Evolutionary conservation across 1,284 basidiomycete genomes (phyloP).

Genomic region (Phenoliferia sp.): DNA sequence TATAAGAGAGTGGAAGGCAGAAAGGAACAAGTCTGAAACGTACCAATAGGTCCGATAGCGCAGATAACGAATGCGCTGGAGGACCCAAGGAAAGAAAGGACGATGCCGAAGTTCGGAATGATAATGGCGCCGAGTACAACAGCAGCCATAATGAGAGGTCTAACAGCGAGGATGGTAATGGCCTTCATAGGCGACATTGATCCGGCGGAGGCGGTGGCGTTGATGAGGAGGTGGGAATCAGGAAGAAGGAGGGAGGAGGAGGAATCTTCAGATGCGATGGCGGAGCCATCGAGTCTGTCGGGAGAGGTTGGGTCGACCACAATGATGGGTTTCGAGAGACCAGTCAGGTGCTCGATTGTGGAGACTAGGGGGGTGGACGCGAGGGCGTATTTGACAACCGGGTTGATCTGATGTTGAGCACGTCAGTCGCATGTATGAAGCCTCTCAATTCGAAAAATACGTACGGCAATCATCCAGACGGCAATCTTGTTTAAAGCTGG

Average conservation of each 20-base stretch:
- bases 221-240: neutral
- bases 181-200: neutral
- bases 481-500: constrained; percentile 65
- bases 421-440: neutral
- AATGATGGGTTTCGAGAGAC: constrained; percentile 49
- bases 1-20: neutral
- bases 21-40: neutral
- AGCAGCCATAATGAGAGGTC: constrained; percentile 56
- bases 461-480: constrained; percentile 85
- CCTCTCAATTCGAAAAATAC: constrained; percentile 52
- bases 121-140: constrained; percentile 67
- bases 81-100: constrained; percentile 81
- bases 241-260: neutral
- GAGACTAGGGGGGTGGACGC: constrained; percentile 79
- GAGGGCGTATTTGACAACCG: constrained; percentile 74
- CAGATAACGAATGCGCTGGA: constrained; percentile 71
- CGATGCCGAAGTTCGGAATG: constrained; percentile 76
- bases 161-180: constrained; percentile 45
- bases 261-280: constrained; percentile 1
- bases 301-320: neutral
- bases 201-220: neutral
- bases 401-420: constrained; percentile 19
- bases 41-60: constrained; percentile 66
- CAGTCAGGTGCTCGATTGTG: constrained; percentile 69
- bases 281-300: constrained; percentile 5